Evolutionary conservation across 768 basidiomycete genomes (phyloP), one percentile per base, ranked within the genome.

Genomic region (Amanita subjunquillea): DNA sequence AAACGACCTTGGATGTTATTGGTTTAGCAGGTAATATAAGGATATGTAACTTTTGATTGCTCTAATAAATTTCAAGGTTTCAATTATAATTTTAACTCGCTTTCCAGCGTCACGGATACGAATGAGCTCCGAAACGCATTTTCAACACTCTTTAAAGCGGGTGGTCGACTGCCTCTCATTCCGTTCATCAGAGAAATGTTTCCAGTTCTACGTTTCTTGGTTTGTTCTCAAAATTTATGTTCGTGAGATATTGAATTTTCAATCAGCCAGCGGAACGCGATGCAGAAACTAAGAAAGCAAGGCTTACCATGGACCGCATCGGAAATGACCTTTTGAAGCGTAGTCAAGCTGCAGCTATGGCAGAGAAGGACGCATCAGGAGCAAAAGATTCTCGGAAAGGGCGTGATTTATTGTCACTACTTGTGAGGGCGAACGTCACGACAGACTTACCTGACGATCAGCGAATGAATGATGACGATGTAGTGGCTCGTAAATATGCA

Each of bases 1-100:
- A 77, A 51, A 76, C 77, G 46, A 88, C 87, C 3, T 69, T 91
- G 7, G 89, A 91, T 56, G 77, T 87, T 51, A 89, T 92, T 48
- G 87, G 87, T 7, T 69, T 85, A 36, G 83, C 71, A 68, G 81
- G 84, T 58, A 70, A 65, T 58, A 77, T 72, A 60, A 62, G 15
- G 20, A 55, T 50, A 8, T 48, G 10, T 8, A 1, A 9, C 34
- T 30, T 20, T 42, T 23, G 9, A 17, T 23, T 23, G n/a, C 20
- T 25, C 9, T 43, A 20, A 20, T 43, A 4, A 13, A 12, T 51
- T 45, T 10, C 29, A 27, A 58, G 56, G 48, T 10, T 70, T 67
- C 57, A 67, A 62, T 49, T 70, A 71, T 50, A 59, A 62, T n/a
- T 69, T 70, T 50, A 56, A 68, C 37, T 62, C 67, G 2, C 57